A percentile compares a stretch with the other conserved stretches of the same genome.
Evolutionary conservation across 202 grass and related monocot genomes (phyloP).

Genomic region (Alloteropsis angusta): DNA sequence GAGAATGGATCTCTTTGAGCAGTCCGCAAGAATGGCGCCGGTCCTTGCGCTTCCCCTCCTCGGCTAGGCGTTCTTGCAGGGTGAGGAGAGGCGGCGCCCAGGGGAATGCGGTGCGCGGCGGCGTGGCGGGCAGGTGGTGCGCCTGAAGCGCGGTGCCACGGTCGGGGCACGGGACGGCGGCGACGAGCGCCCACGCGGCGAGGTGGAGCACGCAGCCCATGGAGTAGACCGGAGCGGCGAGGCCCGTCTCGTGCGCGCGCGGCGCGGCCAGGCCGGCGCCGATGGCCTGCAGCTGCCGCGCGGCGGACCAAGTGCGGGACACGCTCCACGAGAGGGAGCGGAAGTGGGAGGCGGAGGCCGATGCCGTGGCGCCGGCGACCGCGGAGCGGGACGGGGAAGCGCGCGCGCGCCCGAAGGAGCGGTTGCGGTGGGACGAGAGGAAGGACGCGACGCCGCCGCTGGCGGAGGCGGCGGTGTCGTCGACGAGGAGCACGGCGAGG

Average conservation of each 20-base stretch:
- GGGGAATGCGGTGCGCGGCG: conserved; percentile 45
- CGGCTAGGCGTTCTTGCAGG: conserved; percentile 69
- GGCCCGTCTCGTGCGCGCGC: conserved; percentile 62
- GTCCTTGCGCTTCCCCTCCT: conserved; percentile 91
- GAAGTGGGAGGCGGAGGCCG: conserved; percentile 53
- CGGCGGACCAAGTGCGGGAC: conserved; percentile 78
- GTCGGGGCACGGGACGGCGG: conserved; percentile 89
- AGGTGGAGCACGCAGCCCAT: conserved; percentile 80
- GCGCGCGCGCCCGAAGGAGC: conserved; percentile 73
- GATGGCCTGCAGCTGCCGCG: conserved; percentile 81
- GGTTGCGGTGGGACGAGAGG: conserved; percentile 73
- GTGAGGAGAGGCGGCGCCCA: conserved; percentile 71
- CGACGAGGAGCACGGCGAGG: conserved; percentile 61
- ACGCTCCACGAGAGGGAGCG: conserved; percentile 94
- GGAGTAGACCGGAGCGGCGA: conserved; percentile 65
- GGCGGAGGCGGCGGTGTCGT: conserved; percentile 53
- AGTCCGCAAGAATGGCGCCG: conserved; percentile 53
- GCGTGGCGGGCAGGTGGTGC: conserved; percentile 49
- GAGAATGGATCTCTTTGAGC: conserved; percentile 65
- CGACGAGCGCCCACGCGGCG: conserved; percentile 67
- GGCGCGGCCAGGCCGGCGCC: conserved; percentile 56
- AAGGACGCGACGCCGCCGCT: conserved; percentile 36
- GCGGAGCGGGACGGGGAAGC: conserved; percentile 34
- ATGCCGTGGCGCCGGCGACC: neutral
- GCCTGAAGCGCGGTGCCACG: conserved; percentile 51